Evolutionary conservation across 169 alveolate genomes (phyloP).

Genomic region (Blepharisma undulans): DNA sequence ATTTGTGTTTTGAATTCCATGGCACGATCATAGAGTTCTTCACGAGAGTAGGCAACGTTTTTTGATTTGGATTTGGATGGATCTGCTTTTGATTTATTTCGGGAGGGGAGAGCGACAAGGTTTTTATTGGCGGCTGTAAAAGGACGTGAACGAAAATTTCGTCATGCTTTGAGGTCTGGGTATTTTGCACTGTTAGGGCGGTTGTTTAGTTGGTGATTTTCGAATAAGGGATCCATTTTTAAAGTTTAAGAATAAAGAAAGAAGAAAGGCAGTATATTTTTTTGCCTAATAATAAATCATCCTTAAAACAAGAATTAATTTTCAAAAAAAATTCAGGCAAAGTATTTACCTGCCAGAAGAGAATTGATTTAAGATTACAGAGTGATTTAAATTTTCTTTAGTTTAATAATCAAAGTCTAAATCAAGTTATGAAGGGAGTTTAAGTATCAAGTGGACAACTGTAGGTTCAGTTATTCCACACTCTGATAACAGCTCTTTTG

Average conservation of each 20-base stretch:
- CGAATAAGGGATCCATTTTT: neutral
- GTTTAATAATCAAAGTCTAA: no score
- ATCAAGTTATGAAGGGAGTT: no score
- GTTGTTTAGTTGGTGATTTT: neutral
- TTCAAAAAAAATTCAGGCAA: no score
- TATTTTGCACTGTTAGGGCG: slow-evolving; percentile 15
- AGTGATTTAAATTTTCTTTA: no score
- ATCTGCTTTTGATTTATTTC: neutral
- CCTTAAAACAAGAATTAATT: no score
- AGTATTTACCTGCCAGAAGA: no score
- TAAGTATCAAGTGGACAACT: no score
- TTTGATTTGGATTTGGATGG: neutral
- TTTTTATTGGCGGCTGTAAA: slow-evolving; percentile 1
- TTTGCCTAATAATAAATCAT: no score
- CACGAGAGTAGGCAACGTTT: neutral
- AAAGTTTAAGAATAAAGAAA: neutral
- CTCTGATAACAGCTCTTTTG: no score
- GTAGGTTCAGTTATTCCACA: no score
- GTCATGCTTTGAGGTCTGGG: neutral
- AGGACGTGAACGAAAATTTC: neutral
- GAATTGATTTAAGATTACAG: no score
- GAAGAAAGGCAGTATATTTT: no score
- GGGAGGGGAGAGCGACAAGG: neutral
- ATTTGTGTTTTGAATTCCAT: slow-evolving; percentile 38
- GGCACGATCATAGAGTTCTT: slow-evolving; percentile 44